Evolutionary conservation across 2,329 filamentous ascomycete species (phyloP).

Genomic region (Fusarium sp.): DNA sequence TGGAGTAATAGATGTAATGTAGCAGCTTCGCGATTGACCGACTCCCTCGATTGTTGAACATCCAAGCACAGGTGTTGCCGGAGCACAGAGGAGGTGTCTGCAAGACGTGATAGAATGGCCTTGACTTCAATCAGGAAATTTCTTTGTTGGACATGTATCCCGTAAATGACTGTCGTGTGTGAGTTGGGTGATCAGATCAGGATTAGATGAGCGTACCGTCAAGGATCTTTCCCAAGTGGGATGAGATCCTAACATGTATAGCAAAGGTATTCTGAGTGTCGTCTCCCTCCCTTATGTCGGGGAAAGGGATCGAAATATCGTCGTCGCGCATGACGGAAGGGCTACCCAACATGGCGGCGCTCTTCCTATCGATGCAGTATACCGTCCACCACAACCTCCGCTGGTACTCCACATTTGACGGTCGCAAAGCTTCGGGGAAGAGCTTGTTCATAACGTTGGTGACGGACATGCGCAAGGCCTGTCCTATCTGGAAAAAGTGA

Average conservation of each 20-base stretch:
- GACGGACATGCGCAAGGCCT: constrained; percentile 30
- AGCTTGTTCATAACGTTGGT: constrained; percentile 29
- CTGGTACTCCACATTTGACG: constrained; percentile 25
- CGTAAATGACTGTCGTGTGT: constrained; percentile 25
- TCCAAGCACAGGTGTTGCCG: constrained; percentile 23
- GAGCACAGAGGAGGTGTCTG: constrained; percentile 23
- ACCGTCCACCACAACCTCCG: constrained; percentile 36
- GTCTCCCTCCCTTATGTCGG: constrained; percentile 5
- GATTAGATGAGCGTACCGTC: constrained; percentile 15
- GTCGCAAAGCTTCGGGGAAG: constrained; percentile 29
- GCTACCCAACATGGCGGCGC: constrained; percentile 30
- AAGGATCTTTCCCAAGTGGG: constrained; percentile 34
- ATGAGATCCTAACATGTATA: constrained; percentile 30
- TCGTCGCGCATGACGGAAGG: constrained; percentile 31
- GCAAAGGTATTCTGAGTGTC: constrained; percentile 30
- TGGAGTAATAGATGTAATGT: constrained; percentile 31
- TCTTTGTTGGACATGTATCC: constrained; percentile 15
- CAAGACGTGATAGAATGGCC: constrained; percentile 29
- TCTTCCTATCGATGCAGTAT: constrained; percentile 37
- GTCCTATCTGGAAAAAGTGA: constrained; percentile 18
- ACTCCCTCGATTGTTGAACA: constrained; percentile 12
- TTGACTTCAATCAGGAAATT: constrained; percentile 34
- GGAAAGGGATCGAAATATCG: constrained; percentile 35
- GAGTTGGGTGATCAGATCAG: background rate
- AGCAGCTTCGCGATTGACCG: constrained; percentile 32